Evolutionary conservation across 306 rosid genomes (phyloP).

Genomic region (Mucuna pruriens): DNA sequence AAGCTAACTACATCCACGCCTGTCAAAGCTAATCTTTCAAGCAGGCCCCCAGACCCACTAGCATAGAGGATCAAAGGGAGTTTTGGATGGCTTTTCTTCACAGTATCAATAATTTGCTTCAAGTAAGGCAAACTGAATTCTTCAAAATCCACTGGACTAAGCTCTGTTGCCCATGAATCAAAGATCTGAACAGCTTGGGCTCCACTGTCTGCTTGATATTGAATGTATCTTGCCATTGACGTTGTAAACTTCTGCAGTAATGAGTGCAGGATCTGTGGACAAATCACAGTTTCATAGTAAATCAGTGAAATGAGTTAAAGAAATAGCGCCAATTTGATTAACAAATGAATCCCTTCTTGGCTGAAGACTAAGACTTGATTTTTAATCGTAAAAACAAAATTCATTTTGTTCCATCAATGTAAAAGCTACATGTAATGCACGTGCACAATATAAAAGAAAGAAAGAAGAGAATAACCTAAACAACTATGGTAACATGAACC

Average conservation of each 20-base stretch:
- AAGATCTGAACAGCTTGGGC: slow-evolving; percentile 99
- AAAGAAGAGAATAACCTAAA: not conserved
- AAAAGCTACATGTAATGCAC: not conserved
- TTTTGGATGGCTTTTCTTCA: slow-evolving; percentile 78
- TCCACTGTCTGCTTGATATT: slow-evolving; percentile 92
- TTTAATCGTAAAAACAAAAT: slow-evolving; percentile 9
- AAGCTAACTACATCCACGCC: slow-evolving; percentile 94
- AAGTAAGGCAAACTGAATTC: slow-evolving; percentile 94
- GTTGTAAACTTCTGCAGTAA: slow-evolving; percentile 80
- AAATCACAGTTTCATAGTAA: slow-evolving; percentile 30
- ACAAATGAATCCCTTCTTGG: not conserved
- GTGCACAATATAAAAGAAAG: not conserved
- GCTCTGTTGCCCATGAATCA: slow-evolving; percentile 96
- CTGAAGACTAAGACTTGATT: not conserved
- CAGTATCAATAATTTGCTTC: slow-evolving; percentile 85
- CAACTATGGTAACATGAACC: not conserved
- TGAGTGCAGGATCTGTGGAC: slow-evolving; percentile 78
- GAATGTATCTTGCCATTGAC: slow-evolving; percentile 86
- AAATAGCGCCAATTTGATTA: slow-evolving; percentile 9
- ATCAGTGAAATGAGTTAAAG: not conserved
- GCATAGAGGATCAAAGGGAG: slow-evolving; percentile 96
- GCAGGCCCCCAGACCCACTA: slow-evolving; percentile 96
- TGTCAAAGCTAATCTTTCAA: slow-evolving; percentile 84
- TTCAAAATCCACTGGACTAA: slow-evolving; percentile 94
- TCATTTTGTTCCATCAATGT: not conserved